Evolutionary conservation across 2,329 filamentous ascomycete species (phyloP), one percentile per base, ranked within the genome.

Genomic region (Hypomyces rosellus): DNA sequence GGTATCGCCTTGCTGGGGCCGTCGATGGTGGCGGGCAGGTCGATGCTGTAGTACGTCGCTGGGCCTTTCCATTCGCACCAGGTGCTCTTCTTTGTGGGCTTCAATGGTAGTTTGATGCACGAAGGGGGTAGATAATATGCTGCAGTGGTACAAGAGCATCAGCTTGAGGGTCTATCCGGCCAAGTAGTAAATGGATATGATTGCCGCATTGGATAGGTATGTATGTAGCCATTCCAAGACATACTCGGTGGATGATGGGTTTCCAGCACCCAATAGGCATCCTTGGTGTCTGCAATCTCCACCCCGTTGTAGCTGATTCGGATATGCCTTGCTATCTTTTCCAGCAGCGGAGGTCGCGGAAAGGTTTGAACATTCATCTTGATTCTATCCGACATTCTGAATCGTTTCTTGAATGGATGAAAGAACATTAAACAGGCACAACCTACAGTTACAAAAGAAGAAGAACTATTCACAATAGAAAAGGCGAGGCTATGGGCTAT

Each of bases 21-120:
- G 39, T 62, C 18, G 39, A 3, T 22, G 39, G 13, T 42, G 39
- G 14, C 12, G 2, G 72, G 69, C 45, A 70, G 66, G 37, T 65
- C 65, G 42, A 79, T 63, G 50, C 72, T 67, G 65, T 79, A 81
- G 61, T 84, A 84, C 2, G 77, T 81, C 11, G 81, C 80, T 25
- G 64, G 62, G 38, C 80, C 80, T 63, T 83, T 84, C 77, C 78
- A 84, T 63, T 83, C 80, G 65, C 78, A 84, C 55, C 73, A 77
- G 4, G 75, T 68, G 16, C 55, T 60, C 18, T 71, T 71, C 2
- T 67, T 62, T 3, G 76, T 78, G 40, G 67, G 70, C 25, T 62
- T 68, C 39, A 82, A 63, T 4, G 73, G 68, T 12, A 78, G 57
- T 16, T 70, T 70, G 50, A 83, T 58, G 12, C 73, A 69, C 2